Percentiles rank a stretch among this genome's conserved stretches.
phyloP scores from a whole-genome alignment of 2,329 filamentous ascomycete species.

The Botrytis cinerea region DNA sequence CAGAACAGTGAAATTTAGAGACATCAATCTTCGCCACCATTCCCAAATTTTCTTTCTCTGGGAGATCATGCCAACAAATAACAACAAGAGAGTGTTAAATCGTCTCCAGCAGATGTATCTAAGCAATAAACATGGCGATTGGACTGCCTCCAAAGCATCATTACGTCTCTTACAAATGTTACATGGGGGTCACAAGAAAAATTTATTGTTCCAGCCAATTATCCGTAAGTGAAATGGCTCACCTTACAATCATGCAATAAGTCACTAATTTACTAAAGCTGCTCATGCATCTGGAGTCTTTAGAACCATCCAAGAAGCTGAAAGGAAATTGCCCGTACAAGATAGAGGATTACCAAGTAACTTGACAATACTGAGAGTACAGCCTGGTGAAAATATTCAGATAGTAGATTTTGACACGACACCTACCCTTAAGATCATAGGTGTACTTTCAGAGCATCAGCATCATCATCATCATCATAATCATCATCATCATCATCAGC shows the following conservation, averaged over 20 bases:
- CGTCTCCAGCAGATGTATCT: neutral
- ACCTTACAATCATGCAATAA: neutral
- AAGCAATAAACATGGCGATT: neutral
- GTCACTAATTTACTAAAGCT: neutral
- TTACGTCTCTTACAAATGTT: neutral
- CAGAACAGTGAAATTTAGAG: neutral
- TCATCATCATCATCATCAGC: neutral
- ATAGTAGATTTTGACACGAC: slow-evolving; percentile 1
- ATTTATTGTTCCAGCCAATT: neutral
- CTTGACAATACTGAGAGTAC: neutral
- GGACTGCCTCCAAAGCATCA: neutral
- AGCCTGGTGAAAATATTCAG: neutral
- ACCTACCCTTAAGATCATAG: neutral
- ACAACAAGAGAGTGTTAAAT: neutral
- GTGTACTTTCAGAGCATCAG: neutral
- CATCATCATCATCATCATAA: neutral
- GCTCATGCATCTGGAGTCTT: slow-evolving; percentile 4
- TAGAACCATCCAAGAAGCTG: neutral
- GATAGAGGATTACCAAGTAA: neutral
- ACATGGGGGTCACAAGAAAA: neutral
- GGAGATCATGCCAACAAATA: neutral
- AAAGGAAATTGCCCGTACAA: neutral
- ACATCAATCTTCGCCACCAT: neutral
- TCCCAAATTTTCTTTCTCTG: neutral
- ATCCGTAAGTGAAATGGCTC: neutral